A percentile compares a stretch with the other conserved stretches of the same genome.
Conservation (phyloP, 108 stramenopile species). For the Hondaea fermentalgiana region DNA sequence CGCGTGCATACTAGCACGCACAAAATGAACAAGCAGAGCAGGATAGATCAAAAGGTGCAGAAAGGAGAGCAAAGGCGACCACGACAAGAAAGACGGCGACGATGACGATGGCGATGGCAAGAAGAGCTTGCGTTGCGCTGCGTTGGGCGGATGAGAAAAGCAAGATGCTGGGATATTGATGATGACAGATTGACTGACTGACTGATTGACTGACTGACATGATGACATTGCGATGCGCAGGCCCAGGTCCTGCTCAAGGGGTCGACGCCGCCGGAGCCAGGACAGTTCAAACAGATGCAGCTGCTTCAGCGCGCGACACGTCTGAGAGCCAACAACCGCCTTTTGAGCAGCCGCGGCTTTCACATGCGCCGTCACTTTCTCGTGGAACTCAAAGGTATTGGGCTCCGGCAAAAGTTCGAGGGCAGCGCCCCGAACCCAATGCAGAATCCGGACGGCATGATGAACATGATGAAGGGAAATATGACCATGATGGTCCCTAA, state of each 20-base stretch:
- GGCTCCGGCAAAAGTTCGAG: neutral
- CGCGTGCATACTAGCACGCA: no score
- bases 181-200: no score
- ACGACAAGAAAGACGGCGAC: no score
- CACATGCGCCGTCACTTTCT: neutral
- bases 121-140: no score
- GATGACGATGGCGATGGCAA: no score
- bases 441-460: slow-evolving; percentile 17
- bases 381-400: neutral
- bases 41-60: no score
- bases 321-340: neutral
- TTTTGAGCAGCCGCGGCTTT: neutral
- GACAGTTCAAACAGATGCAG: neutral
- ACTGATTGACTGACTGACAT: no score
- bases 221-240: neutral
- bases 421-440: neutral
- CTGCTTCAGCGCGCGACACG: neutral
- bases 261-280: neutral
- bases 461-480: slow-evolving; percentile 74
- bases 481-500: slow-evolving; percentile 93
- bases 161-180: no score
- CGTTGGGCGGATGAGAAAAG: no score
- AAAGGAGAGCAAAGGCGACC: no score
- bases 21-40: no score
- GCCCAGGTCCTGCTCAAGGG: neutral